Evolutionary conservation across 1,139 yeast genomes (phyloP).

Genomic region (Casaregolazyma suthepensis): DNA sequence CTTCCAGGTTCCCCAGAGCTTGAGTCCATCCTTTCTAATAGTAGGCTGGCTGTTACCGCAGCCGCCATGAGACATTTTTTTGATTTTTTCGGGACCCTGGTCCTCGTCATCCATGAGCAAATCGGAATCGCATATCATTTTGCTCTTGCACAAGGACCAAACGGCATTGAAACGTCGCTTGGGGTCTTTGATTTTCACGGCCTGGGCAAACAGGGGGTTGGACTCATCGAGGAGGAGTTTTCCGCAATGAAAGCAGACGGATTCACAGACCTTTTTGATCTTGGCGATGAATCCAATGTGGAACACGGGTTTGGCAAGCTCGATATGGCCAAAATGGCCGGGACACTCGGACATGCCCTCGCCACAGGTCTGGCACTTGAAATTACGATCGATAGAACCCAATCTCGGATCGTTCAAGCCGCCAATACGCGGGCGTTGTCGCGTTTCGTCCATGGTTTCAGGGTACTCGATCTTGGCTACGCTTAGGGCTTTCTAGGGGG

Average conservation of each 20-base stretch:
- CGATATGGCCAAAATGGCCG: slow-evolving; percentile 99
- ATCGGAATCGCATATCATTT: slow-evolving; percentile 94
- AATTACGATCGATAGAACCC: slow-evolving; percentile 95
- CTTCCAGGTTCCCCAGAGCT: slow-evolving; percentile 97
- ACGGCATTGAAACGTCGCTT: slow-evolving; percentile 95
- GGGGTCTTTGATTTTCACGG: slow-evolving; percentile 84
- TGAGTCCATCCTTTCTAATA: slow-evolving; percentile 90
- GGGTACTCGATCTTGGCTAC: slow-evolving; percentile 98
- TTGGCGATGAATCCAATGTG: slow-evolving; percentile 90
- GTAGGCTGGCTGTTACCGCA: slow-evolving; percentile 98
- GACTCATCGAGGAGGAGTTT: slow-evolving; percentile 78
- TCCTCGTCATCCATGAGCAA: slow-evolving; percentile 60
- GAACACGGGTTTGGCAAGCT: slow-evolving; percentile 95
- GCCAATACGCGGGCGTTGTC: slow-evolving; percentile 91
- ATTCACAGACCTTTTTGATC: slow-evolving; percentile 91
- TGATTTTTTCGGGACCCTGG: slow-evolving; percentile 32
- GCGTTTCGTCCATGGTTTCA: slow-evolving; percentile 97
- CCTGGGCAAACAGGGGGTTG: slow-evolving; percentile 80
- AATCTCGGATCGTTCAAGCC: slow-evolving; percentile 95
- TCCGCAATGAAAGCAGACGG: slow-evolving; percentile 98
- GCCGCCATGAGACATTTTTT: slow-evolving; percentile 73
- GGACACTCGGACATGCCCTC: slow-evolving; percentile 99
- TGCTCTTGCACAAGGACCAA: slow-evolving; percentile 86
- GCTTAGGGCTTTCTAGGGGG: slow-evolving; percentile 68
- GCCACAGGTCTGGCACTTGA: slow-evolving; percentile 98